Evolutionary conservation across 768 basidiomycete genomes (phyloP), one percentile per base, ranked within the genome.

Genomic region (Gautieria morchelliformis): DNA sequence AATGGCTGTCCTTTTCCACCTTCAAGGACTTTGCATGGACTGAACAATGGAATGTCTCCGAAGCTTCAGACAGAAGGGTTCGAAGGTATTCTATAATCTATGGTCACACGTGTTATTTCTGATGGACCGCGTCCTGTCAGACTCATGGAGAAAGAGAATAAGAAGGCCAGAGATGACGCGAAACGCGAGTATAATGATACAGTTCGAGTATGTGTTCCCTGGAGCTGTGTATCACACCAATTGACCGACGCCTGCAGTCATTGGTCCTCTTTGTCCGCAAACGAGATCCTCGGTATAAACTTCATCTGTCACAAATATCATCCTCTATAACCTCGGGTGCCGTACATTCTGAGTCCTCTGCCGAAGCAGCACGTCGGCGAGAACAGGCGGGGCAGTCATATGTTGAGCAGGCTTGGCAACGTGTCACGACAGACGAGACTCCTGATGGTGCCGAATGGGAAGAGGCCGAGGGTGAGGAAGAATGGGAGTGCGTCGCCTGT

Each of bases 401-500:
- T 62, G 75, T 91, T 22, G 91, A 89, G 61, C 95, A 96, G 68
- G 85, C 85, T 19, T 97, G 95, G 95, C 93, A 97, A 68, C 83
- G 80, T 62, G 71, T 84, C 3, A 61, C 56, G 30, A 52, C n/a
- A 19, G 72, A 79, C 55, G 67, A 60, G 48, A 66, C 53, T 55
- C 55, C 65, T 20, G 68, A 71, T 27, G 89, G 89, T 63, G 72
- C 87, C 5, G 85, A 90, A 59, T 89, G 86, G 85, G 87, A 78
- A 2, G 87, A 86, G 66, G 83, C 82, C 6, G 81, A 81, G 30
- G 80, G 85, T 58, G 71, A 78, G 5, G 88, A 92, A 63, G 88
- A 89, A 66, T 93, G 87, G 85, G 93, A 95, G 67, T 99, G 96
- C 65, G 85, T 97, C n/a, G 94, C 85, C 8, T 99, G 96, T 64